Evolutionary conservation across 345 rosid genomes (phyloP).

Genomic region (Schrenkiella parvula): DNA sequence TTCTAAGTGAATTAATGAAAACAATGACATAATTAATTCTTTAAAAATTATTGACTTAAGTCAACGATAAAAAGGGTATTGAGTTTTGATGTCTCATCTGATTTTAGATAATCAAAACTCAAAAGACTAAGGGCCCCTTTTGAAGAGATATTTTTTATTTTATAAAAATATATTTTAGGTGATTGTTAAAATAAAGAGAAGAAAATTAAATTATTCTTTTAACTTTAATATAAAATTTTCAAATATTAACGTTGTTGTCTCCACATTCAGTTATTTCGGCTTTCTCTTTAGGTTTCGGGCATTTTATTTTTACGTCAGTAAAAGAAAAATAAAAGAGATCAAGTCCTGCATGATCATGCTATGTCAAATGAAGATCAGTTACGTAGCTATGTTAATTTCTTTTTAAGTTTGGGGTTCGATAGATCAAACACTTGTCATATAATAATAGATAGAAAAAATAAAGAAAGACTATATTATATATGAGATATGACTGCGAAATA

Average conservation of each 20-base stretch:
- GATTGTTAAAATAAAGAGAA: too few species aligned
- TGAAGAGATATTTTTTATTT: too few species aligned
- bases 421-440: conserved; percentile 10
- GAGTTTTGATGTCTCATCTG: neutral
- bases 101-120: too few species aligned
- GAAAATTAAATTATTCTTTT: too few species aligned
- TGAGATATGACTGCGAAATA: neutral
- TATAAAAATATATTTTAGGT: too few species aligned
- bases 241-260: neutral
- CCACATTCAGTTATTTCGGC: neutral
- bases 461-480: neutral
- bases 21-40: neutral
- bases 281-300: neutral
- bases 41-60: neutral
- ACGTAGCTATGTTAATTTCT: conserved; percentile 8
- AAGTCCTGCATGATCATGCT: neutral
- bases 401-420: neutral
- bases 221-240: neutral
- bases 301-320: neutral
- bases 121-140: too few species aligned
- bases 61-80: neutral
- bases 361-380: conserved; percentile 8
- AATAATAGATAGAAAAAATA: neutral
- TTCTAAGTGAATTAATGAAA: neutral
- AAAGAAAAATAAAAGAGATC: neutral